These are phyloP conservation scores for Exsudoporus frostii DNA, from an alignment of 768 basidiomycete genomes.

Conservation along the genomic window DNA sequence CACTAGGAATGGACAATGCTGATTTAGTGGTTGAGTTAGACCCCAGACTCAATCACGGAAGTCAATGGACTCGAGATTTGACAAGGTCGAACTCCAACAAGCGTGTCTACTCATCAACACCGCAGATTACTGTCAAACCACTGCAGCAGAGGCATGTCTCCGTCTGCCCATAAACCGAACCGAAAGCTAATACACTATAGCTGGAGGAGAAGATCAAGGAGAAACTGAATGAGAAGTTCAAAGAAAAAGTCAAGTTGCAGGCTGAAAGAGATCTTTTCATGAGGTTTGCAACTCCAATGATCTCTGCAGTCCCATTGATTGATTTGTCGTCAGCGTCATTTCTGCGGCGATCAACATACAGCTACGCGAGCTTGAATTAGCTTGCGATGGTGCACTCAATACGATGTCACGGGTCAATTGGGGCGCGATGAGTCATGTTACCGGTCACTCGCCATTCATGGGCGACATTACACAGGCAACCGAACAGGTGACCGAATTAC, in stretches of 20 bases:
- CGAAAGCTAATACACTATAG: constrained; percentile 37
- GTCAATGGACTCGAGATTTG: constrained; percentile 79
- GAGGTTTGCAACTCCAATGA: constrained; percentile 47
- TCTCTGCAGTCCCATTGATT: not conserved
- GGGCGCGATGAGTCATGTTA: constrained; percentile 78
- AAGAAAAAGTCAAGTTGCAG: constrained; percentile 79
- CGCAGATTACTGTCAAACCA: constrained; percentile 94
- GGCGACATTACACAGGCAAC: constrained; percentile 70
- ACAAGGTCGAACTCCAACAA: constrained; percentile 70
- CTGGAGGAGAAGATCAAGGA: constrained; percentile 89
- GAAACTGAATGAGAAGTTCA: constrained; percentile 72
- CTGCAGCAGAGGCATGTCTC: constrained; percentile 71
- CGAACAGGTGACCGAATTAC: constrained; percentile 71
- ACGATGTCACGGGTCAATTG: constrained; percentile 77
- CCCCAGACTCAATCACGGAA: constrained; percentile 47
- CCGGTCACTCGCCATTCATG: constrained; percentile 80
- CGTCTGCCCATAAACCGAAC: not conserved
- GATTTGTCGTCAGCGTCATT: constrained; percentile 55
- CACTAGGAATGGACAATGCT: not conserved
- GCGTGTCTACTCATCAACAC: constrained; percentile 93
- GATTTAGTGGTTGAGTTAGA: constrained; percentile 28
- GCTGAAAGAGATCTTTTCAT: constrained; percentile 86
- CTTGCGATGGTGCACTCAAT: constrained; percentile 75
- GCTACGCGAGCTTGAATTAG: constrained; percentile 81
- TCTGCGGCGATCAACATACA: constrained; percentile 79